These are phyloP conservation scores for Fusarium udum DNA, from an alignment of 2,329 filamentous ascomycete species.

Conservation along the genomic window DNA sequence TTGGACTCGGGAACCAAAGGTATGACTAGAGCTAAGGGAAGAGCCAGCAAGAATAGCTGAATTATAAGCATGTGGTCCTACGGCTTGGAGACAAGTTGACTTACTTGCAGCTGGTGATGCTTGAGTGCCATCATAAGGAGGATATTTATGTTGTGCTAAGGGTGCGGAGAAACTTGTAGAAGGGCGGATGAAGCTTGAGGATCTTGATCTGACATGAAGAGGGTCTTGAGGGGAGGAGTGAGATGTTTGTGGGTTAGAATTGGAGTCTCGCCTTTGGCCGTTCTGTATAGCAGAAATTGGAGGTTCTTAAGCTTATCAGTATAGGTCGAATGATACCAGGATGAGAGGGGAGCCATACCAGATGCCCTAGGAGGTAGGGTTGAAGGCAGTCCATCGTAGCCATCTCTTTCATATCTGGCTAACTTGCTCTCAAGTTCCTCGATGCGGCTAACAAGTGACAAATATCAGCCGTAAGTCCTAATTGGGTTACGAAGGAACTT, in stretches of 20 bases:
- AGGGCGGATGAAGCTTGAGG: constrained; percentile 37
- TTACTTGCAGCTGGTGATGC: constrained; percentile 38
- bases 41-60: constrained; percentile 40
- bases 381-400: constrained; percentile 19
- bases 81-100: neutral
- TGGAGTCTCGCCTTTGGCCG: constrained; percentile 11
- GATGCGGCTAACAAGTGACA: constrained; percentile 25
- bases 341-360: constrained; percentile 2
- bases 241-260: constrained; percentile 16
- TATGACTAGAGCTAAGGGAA: constrained; percentile 40
- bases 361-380: constrained; percentile 14
- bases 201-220: constrained; percentile 29
- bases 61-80: neutral
- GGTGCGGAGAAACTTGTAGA: constrained; percentile 41
- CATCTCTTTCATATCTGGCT: constrained; percentile 39
- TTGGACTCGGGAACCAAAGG: constrained; percentile 39
- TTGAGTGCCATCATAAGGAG: constrained; percentile 7
- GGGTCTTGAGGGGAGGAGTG: constrained; percentile 37
- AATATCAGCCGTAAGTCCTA: neutral
- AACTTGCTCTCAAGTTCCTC: constrained; percentile 42
- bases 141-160: constrained; percentile 12
- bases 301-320: constrained; percentile 19
- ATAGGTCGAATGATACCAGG: neutral
- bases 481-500: neutral
- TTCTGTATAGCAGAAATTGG: neutral